Conservation (phyloP, 2,329 filamentous ascomycete genomes). For the Curvularia verruculosa region DNA sequence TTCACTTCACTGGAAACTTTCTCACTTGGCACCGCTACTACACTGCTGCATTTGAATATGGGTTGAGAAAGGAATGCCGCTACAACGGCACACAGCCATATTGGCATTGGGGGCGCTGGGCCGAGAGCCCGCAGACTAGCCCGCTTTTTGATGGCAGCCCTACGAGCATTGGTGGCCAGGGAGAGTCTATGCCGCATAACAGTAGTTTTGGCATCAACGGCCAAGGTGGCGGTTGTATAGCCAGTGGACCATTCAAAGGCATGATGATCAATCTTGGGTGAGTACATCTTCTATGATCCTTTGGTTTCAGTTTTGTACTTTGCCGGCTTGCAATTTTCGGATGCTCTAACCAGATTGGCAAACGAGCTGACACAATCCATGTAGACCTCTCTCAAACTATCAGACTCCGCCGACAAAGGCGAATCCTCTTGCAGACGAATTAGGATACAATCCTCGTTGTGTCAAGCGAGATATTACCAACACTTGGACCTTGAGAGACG, state of each 20-base stretch:
- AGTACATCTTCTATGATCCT: neutral
- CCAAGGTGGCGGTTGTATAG: conserved; percentile 63
- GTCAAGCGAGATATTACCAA: conserved; percentile 49
- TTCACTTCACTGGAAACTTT: conserved; percentile 47
- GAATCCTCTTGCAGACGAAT: conserved; percentile 42
- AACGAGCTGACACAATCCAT: neutral
- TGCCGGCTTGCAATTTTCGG: neutral
- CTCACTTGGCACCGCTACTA: conserved; percentile 53
- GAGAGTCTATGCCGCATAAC: conserved; percentile 24
- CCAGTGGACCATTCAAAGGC: conserved; percentile 57
- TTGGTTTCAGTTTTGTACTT: neutral
- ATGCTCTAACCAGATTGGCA: neutral
- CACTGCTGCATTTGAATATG: conserved; percentile 51
- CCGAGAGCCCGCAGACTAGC: conserved; percentile 53
- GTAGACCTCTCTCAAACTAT: conserved; percentile 33
- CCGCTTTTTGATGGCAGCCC: conserved; percentile 64
- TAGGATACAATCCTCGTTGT: conserved; percentile 50
- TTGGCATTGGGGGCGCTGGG: conserved; percentile 60
- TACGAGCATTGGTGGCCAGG: conserved; percentile 57
- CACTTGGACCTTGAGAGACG: conserved; percentile 35
- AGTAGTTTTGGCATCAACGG: conserved; percentile 48
- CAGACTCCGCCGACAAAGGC: conserved; percentile 44
- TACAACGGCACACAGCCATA: conserved; percentile 56
- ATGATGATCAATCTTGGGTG: conserved; percentile 43
- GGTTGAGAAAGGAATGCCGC: conserved; percentile 52